phyloP scores from a whole-genome alignment of 176 grass and related monocot species.

The Hordeum vulgare region MorexV3_pseudomolecules_assembly NC_058519.1:139776917-139777416 shows the following conservation, averaged over 20 bases:
- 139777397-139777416: no score
- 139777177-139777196: constrained; percentile 76
- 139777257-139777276: not conserved
- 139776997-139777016: not conserved
- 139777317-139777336: not conserved
- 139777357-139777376: no score
- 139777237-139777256: not conserved
- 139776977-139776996: not conserved
- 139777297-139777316: not conserved
- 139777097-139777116: constrained; percentile 76
- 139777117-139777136: constrained; percentile 69
- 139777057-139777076: constrained; percentile 73
- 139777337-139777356: not conserved
- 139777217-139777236: no score
- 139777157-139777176: constrained; percentile 89
- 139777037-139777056: constrained; percentile 86
- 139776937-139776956: not conserved
- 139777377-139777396: no score
- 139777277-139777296: not conserved
- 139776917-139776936: not conserved
- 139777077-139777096: constrained; percentile 72
- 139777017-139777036: constrained; percentile 28
- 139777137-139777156: constrained; percentile 56
- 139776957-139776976: constrained; percentile 17
- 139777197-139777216: not conserved